These are phyloP conservation scores for Sporisorium scitamineum DNA, from an alignment of 1,284 basidiomycete genomes.

Conservation along the genomic window DNA sequence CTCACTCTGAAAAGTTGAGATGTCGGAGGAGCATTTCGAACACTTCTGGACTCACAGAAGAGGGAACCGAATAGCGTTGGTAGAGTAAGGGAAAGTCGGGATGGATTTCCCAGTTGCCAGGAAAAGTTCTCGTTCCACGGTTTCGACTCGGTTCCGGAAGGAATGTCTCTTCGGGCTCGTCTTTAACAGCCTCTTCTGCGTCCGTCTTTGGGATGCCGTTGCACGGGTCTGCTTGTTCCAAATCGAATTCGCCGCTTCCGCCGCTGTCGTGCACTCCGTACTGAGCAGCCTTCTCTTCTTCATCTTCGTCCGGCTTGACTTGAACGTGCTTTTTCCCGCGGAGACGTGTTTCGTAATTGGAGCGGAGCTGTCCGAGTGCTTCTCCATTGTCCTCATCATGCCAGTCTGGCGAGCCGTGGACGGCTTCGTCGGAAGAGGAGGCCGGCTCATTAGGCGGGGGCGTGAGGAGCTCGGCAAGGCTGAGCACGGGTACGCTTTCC, in stretches of 20 bases:
- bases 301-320: neutral
- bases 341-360: neutral
- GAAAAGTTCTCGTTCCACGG: conserved; percentile 23
- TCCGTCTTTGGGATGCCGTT: neutral
- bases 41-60: conserved; percentile 41
- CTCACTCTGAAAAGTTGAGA: conserved; percentile 22
- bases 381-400: neutral
- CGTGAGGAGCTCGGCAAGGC: conserved; percentile 15
- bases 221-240: neutral
- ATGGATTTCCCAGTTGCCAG: conserved; percentile 26
- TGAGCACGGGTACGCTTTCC: conserved; percentile 19
- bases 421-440: conserved; percentile 4
- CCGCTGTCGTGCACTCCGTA: neutral
- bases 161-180: conserved; percentile 1
- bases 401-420: conserved; percentile 1
- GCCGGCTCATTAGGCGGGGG: neutral
- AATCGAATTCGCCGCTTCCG: neutral
- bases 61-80: conserved; percentile 41
- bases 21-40: conserved; percentile 31
- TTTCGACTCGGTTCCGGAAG: neutral
- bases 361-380: neutral
- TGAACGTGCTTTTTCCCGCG: neutral
- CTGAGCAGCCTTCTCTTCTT: neutral
- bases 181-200: neutral
- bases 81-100: conserved; percentile 39